phyloP scores from a whole-genome alignment of 305 asterid species.

The Plantago coronopus region DNA sequence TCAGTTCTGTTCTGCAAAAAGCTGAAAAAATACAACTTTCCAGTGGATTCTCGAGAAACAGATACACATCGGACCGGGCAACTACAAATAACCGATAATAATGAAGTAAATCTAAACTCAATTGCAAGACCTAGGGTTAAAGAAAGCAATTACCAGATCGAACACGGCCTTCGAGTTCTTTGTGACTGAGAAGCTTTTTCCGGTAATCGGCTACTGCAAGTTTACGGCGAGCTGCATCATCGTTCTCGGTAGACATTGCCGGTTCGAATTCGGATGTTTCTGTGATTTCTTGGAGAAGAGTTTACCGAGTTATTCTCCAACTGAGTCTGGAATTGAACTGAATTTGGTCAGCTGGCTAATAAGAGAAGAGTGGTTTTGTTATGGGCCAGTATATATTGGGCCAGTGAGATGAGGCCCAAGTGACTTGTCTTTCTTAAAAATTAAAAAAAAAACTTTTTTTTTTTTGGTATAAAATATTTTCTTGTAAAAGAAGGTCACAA shows the following conservation, averaged over 20 bases:
- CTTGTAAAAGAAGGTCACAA: too few species aligned
- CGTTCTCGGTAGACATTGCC: constrained; percentile 38
- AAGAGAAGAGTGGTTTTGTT: too few species aligned
- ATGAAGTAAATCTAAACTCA: background rate
- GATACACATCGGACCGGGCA: background rate
- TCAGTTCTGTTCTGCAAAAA: too few species aligned
- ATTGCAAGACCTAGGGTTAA: constrained; percentile 29
- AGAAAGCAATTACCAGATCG: constrained; percentile 49
- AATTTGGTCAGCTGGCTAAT: too few species aligned
- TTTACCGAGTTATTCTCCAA: background rate
- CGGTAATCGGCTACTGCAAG: constrained; percentile 38
- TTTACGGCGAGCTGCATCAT: constrained; percentile 41
- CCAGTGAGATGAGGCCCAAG: too few species aligned
- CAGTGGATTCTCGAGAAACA: too few species aligned
- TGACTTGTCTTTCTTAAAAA: too few species aligned
- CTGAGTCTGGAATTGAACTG: background rate
- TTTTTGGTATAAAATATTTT: too few species aligned
- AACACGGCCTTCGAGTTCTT: constrained; percentile 69
- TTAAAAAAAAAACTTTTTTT: too few species aligned
- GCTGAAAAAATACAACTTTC: too few species aligned
- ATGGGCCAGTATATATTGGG: too few species aligned
- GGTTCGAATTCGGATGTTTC: background rate
- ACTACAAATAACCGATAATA: background rate
- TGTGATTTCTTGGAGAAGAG: background rate
- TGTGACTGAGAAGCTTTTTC: constrained; percentile 42